Evolutionary conservation across 805 yeast genomes (phyloP).

Genomic region (Nakazawaea ernobii): DNA sequence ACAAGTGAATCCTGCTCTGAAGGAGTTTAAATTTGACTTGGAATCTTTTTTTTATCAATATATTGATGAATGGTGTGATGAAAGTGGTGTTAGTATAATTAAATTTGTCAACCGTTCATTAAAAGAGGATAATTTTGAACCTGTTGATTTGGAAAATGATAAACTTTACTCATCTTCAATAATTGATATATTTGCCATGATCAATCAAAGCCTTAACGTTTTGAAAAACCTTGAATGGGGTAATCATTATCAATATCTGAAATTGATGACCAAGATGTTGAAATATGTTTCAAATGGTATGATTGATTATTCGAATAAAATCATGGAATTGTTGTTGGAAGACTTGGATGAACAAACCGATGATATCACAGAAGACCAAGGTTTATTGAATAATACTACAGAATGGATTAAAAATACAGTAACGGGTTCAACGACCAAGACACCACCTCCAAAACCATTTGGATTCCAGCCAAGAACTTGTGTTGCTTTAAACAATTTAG

Average conservation of each 20-base stretch:
- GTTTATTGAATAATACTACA: conserved; percentile 4
- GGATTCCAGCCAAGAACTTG: conserved; percentile 59
- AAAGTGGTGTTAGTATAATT: conserved; percentile 38
- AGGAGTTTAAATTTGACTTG: conserved; percentile 42
- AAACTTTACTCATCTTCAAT: conserved; percentile 55
- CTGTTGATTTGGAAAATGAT: conserved; percentile 38
- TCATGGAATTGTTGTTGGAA: conserved; percentile 30
- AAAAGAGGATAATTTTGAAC: conserved; percentile 50
- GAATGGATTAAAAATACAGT: conserved; percentile 40
- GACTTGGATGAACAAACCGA: conserved; percentile 31
- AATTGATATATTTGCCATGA: conserved; percentile 58
- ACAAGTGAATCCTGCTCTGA: conserved; percentile 38
- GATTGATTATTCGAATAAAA: conserved; percentile 39
- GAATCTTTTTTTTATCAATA: conserved; percentile 52
- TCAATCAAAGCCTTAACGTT: conserved; percentile 52
- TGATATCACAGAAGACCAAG: conserved; percentile 11
- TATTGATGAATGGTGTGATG: conserved; percentile 32
- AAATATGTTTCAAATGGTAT: conserved; percentile 60
- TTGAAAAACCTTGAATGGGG: conserved; percentile 62
- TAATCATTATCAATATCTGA: conserved; percentile 56
- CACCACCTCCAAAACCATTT: conserved; percentile 44
- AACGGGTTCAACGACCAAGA: conserved; percentile 25
- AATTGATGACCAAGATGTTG: conserved; percentile 52
- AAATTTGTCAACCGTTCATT: conserved; percentile 51
- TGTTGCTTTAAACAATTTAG: conserved; percentile 68